phyloP scores from a whole-genome alignment of 441 rosid genomes.

The Bruguiera hainesii region DNA sequence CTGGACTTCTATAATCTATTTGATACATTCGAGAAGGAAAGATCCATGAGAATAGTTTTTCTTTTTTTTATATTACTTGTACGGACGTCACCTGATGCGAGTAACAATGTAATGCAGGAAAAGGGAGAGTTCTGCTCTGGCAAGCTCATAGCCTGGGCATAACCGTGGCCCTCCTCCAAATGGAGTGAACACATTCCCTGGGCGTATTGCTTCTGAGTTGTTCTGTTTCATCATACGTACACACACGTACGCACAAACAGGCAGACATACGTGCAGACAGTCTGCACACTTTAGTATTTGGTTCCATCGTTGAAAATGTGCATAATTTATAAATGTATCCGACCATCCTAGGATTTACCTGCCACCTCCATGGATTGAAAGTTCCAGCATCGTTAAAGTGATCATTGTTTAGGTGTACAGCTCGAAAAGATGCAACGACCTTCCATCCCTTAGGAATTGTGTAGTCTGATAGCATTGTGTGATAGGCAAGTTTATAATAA shows the following conservation, averaged over 20 bases:
- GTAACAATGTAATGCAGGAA: slow-evolving; percentile 91
- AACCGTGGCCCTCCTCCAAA: slow-evolving; percentile 93
- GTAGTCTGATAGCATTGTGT: slow-evolving; percentile 41
- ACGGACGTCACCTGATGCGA: slow-evolving; percentile 58
- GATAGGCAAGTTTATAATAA: not conserved
- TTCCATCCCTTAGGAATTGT: slow-evolving; percentile 93
- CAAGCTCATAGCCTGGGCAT: slow-evolving; percentile 97
- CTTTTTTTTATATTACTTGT: no score
- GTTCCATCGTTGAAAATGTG: not conserved
- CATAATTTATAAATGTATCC: not conserved
- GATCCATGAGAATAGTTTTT: no score
- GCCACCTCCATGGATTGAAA: slow-evolving; percentile 99
- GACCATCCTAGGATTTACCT: slow-evolving; percentile 32
- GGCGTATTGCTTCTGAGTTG: slow-evolving; percentile 45
- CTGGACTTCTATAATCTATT: no score
- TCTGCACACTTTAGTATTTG: not conserved
- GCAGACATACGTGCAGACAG: no score
- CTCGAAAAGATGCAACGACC: slow-evolving; percentile 84
- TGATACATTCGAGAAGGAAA: no score
- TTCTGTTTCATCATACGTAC: slow-evolving; percentile 27
- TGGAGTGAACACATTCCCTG: slow-evolving; percentile 65
- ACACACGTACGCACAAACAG: no score
- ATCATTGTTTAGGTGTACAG: slow-evolving; percentile 75
- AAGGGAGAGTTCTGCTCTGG: slow-evolving; percentile 80
- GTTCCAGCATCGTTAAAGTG: slow-evolving; percentile 82